phyloP scores from a whole-genome alignment of 2,329 filamentous ascomycete genomes.

The Tolypocladium paradoxum region DNA sequence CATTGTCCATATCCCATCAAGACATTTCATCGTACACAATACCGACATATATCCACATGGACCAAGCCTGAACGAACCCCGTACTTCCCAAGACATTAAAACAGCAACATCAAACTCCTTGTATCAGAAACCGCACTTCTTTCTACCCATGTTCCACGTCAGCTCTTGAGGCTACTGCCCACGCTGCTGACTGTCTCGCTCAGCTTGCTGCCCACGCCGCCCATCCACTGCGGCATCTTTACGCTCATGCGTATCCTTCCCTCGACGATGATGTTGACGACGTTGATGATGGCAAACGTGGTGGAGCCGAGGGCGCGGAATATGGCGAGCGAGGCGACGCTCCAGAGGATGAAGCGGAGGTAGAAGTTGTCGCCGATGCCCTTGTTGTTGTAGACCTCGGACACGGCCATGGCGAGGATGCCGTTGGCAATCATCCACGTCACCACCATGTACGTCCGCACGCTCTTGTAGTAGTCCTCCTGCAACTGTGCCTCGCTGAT shows the following conservation, averaged over 20 bases:
- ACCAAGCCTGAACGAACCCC: background rate
- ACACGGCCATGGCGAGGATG: slow-evolving; percentile 85
- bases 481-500: slow-evolving; percentile 73
- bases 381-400: slow-evolving; percentile 67
- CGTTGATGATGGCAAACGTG: slow-evolving; percentile 74
- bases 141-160: slow-evolving; percentile 1
- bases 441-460: slow-evolving; percentile 96
- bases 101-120: background rate
- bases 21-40: slow-evolving; percentile 9
- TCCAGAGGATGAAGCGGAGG: slow-evolving; percentile 86
- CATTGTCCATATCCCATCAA: background rate
- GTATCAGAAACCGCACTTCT: background rate
- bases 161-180: slow-evolving; percentile 30
- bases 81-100: background rate
- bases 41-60: background rate
- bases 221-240: slow-evolving; percentile 35
- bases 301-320: slow-evolving; percentile 79
- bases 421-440: slow-evolving; percentile 90
- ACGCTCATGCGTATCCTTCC: slow-evolving; percentile 58
- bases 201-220: slow-evolving; percentile 31
- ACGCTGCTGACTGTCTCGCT: slow-evolving; percentile 40
- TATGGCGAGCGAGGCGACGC: slow-evolving; percentile 72
- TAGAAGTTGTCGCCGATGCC: slow-evolving; percentile 78
- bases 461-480: slow-evolving; percentile 96
- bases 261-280: slow-evolving; percentile 76